Percentiles rank a stretch among this genome's conserved stretches.
Conservation (phyloP, 495 filamentous ascomycete genomes). For the Pseudoneurospora amorphoporcata region DNA sequence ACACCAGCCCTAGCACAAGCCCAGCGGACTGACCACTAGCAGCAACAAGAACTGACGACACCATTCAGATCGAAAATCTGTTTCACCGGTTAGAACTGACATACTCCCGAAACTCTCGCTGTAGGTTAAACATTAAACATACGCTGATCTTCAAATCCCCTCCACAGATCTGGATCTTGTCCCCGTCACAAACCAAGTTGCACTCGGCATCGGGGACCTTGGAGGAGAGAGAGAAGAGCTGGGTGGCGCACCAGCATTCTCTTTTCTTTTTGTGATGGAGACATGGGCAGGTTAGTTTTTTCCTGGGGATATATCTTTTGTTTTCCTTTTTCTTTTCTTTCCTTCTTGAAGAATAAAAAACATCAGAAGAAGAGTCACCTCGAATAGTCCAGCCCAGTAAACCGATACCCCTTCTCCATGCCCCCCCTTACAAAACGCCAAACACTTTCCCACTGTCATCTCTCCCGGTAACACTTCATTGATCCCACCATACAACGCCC, state of each 20-base stretch:
- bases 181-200: conserved; percentile 35
- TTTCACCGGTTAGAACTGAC: background rate
- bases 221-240: conserved; percentile 20
- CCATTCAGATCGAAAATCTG: conserved; percentile 5
- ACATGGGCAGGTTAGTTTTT: no score
- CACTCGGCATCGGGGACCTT: conserved; percentile 27
- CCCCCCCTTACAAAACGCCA: conserved; percentile 27
- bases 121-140: background rate
- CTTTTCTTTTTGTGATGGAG: no score
- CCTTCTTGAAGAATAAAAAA: no score
- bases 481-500: conserved; percentile 26
- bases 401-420: conserved; percentile 15
- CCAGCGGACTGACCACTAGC: background rate
- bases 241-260: conserved; percentile 42
- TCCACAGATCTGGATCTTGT: conserved; percentile 32
- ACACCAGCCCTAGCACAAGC: background rate
- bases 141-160: conserved; percentile 33
- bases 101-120: background rate
- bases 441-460: conserved; percentile 36
- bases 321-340: no score
- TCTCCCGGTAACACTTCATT: conserved; percentile 15
- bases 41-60: background rate
- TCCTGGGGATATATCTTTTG: no score
- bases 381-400: conserved; percentile 39
- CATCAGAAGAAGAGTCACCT: conserved; percentile 11